Conservation (phyloP, 805 yeast species). For the Candida hungchunana region DNA sequence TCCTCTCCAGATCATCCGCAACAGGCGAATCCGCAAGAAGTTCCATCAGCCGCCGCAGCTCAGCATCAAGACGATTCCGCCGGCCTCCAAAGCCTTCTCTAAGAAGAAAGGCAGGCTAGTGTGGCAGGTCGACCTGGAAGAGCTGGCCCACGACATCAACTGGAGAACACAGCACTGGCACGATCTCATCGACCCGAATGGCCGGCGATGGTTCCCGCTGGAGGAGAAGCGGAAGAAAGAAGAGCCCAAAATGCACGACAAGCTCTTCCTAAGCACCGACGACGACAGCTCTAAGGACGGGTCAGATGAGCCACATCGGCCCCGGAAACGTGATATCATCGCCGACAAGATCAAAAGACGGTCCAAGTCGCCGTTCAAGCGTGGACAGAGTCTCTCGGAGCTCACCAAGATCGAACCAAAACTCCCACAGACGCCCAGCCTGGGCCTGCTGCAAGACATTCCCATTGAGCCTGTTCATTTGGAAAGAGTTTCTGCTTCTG, state of each 20-base stretch:
- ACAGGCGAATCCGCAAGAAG: constrained; percentile 54
- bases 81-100: constrained; percentile 64
- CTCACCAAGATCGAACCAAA: constrained; percentile 3
- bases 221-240: not conserved
- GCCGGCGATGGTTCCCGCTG: constrained; percentile 49
- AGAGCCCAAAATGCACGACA: constrained; percentile 19
- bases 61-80: constrained; percentile 45
- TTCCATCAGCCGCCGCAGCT: constrained; percentile 45
- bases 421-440: not conserved
- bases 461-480: constrained; percentile 23
- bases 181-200: constrained; percentile 42
- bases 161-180: constrained; percentile 59
- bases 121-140: constrained; percentile 66
- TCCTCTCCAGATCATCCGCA: constrained; percentile 78
- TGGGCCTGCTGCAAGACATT: constrained; percentile 15
- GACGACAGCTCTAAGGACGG: constrained; percentile 11
- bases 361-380: constrained; percentile 26
- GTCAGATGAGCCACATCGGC: constrained; percentile 12
- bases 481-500: too few species aligned
- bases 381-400: constrained; percentile 3
- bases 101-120: constrained; percentile 40
- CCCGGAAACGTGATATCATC: constrained; percentile 18
- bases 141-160: constrained; percentile 48
- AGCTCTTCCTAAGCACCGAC: constrained; percentile 17
- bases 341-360: constrained; percentile 18